Percentiles rank a stretch among this genome's conserved stretches.
Evolutionary conservation across 1,139 yeast species (phyloP).

Genomic region (Saccharomycopsis hybrid): DNA sequence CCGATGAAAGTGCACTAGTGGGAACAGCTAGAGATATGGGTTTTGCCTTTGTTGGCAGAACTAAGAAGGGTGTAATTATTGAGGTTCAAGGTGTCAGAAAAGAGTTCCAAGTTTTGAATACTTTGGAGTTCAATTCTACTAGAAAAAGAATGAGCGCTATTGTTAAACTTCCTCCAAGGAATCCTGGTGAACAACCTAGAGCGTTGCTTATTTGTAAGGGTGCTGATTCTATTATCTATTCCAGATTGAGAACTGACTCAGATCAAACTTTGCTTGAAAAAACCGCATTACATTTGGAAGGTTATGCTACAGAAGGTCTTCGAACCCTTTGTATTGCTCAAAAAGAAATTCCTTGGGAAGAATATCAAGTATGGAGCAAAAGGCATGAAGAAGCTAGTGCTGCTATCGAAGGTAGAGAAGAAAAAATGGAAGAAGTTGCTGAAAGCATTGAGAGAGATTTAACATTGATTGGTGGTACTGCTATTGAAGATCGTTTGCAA

Average conservation of each 20-base stretch:
- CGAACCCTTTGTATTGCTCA: slow-evolving; percentile 92
- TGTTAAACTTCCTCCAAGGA: slow-evolving; percentile 47
- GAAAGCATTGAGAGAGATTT: slow-evolving; percentile 75
- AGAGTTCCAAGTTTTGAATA: slow-evolving; percentile 69
- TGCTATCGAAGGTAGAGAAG: slow-evolving; percentile 70
- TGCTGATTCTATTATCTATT: slow-evolving; percentile 87
- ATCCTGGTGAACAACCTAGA: slow-evolving; percentile 38
- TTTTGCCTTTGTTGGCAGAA: slow-evolving; percentile 68
- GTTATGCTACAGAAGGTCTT: slow-evolving; percentile 93
- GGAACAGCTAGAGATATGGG: slow-evolving; percentile 92
- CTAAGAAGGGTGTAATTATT: slow-evolving; percentile 62
- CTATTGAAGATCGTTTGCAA: slow-evolving; percentile 93
- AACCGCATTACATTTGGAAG: slow-evolving; percentile 83
- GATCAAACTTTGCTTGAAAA: slow-evolving; percentile 41
- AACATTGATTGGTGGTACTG: slow-evolving; percentile 85
- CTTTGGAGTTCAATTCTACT: slow-evolving; percentile 81
- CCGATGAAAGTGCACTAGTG: slow-evolving; percentile 96
- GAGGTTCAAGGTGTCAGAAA: slow-evolving; percentile 67
- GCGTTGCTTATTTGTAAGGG: slow-evolving; percentile 77
- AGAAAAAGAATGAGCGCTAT: slow-evolving; percentile 97
- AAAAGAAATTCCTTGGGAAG: slow-evolving; percentile 55
- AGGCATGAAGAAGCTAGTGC: slow-evolving; percentile 69
- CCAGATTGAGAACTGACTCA: slow-evolving; percentile 47
- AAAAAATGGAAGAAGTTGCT: slow-evolving; percentile 66
- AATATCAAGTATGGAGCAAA: slow-evolving; percentile 61